Percentiles rank a stretch among this genome's conserved stretches.
These are phyloP conservation scores for Chlamydomonas sphaeroides DNA, from an alignment of 139 green algal species.

Conservation along the genomic window DNA sequence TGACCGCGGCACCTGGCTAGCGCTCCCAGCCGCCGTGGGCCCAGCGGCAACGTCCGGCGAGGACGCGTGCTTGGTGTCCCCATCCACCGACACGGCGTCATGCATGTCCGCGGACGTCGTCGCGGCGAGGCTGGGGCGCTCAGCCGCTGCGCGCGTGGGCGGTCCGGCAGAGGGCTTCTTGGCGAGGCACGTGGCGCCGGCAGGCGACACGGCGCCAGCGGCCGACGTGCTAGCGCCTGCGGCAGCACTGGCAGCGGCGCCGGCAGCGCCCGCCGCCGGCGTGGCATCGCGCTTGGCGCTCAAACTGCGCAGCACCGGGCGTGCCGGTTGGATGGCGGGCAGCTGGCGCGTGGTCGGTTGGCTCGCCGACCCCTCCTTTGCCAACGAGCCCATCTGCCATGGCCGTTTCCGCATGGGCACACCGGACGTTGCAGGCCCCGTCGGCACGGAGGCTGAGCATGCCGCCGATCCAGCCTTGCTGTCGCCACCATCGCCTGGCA, in stretches of 20 bases:
- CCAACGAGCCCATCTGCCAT: not conserved
- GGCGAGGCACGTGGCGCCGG: not conserved
- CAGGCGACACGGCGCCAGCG: not conserved
- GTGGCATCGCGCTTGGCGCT: not conserved
- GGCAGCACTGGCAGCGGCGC: not conserved
- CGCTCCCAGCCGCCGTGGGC: not conserved
- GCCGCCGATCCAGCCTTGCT: too few relatives aligned
- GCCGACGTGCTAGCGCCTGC: not conserved
- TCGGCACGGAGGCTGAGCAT: not conserved
- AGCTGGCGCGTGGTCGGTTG: not conserved
- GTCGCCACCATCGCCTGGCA: too few relatives aligned
- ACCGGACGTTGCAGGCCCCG: not conserved
- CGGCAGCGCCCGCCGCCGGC: not conserved
- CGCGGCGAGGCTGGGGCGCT: not conserved
- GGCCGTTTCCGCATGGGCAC: conserved; percentile 24
- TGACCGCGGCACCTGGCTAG: conserved; percentile 1
- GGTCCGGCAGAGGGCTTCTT: conserved; percentile 15
- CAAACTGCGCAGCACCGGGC: too few relatives aligned
- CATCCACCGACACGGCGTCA: not conserved
- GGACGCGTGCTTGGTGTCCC: not conserved
- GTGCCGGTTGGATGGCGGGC: not conserved
- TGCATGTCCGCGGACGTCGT: not conserved
- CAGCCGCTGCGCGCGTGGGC: not conserved
- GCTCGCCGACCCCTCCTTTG: too few relatives aligned
- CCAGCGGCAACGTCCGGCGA: conserved; percentile 8